phyloP scores from a whole-genome alignment of 2,329 filamentous ascomycete genomes.

The Colletotrichum sansevieriae region DNA sequence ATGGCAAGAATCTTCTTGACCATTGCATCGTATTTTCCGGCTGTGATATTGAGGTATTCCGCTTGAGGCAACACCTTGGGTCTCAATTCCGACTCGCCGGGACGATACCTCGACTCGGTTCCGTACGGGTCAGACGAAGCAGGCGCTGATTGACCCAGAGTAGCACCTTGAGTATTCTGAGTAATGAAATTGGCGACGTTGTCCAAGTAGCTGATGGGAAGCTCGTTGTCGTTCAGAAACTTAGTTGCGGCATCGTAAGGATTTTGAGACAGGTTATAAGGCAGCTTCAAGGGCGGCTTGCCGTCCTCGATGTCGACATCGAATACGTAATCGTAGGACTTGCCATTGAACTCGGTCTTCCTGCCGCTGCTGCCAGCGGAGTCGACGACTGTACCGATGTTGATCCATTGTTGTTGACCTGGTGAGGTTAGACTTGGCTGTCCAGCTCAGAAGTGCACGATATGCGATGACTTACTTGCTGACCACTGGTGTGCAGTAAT shows the following conservation, averaged over 20 bases:
- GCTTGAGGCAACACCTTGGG: slow-evolving; percentile 81
- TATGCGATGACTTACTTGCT: slow-evolving; percentile 50
- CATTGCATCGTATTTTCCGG: slow-evolving; percentile 79
- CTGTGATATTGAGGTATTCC: slow-evolving; percentile 81
- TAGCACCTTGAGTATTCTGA: slow-evolving; percentile 88
- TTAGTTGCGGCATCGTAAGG: slow-evolving; percentile 92
- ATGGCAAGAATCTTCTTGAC: slow-evolving; percentile 82
- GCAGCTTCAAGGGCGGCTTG: slow-evolving; percentile 91
- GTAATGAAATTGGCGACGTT: slow-evolving; percentile 94
- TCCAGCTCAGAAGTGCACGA: no score
- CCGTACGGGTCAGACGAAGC: slow-evolving; percentile 79
- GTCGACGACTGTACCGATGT: slow-evolving; percentile 94
- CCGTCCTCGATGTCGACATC: slow-evolving; percentile 97
- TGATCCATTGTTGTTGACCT: slow-evolving; percentile 81
- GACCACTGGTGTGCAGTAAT: slow-evolving; percentile 94
- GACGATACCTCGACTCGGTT: slow-evolving; percentile 82
- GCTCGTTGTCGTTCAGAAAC: slow-evolving; percentile 89
- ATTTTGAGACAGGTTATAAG: slow-evolving; percentile 92
- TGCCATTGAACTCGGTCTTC: slow-evolving; percentile 81
- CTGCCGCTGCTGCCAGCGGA: slow-evolving; percentile 85
- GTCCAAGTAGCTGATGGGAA: slow-evolving; percentile 89
- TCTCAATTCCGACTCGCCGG: slow-evolving; percentile 80
- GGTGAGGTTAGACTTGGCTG: slow-evolving; percentile 41
- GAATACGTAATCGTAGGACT: slow-evolving; percentile 96
- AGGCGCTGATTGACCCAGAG: slow-evolving; percentile 73